phyloP scores from a whole-genome alignment of 176 grass and related monocot genomes.

The Avena atlantica region DNA sequence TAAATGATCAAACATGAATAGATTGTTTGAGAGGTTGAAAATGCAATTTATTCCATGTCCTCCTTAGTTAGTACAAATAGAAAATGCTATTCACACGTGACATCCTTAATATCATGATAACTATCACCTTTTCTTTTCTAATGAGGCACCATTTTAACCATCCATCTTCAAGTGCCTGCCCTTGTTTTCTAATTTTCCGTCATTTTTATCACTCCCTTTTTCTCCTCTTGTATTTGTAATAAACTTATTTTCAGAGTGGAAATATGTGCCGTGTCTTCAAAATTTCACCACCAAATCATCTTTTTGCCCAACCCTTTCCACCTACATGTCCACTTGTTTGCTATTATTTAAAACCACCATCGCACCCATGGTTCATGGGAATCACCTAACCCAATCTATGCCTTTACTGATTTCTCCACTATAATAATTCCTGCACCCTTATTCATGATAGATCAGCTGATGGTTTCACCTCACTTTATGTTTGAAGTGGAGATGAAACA shows the following conservation, averaged over 20 bases:
- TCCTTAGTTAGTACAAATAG: too few species aligned
- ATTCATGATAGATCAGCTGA: background rate
- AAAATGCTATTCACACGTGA: too few species aligned
- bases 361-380: background rate
- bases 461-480: background rate
- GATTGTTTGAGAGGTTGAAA: too few species aligned
- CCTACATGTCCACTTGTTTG: background rate
- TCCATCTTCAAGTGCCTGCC: background rate
- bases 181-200: background rate
- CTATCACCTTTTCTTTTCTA: too few species aligned
- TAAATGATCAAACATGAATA: background rate
- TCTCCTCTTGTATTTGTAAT: background rate
- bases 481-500: background rate
- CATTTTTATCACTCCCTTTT: background rate
- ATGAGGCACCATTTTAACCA: background rate
- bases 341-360: background rate
- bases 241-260: background rate
- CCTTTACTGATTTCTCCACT: background rate
- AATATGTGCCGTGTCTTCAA: background rate
- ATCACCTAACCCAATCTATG: background rate
- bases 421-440: background rate
- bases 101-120: too few species aligned
- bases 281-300: background rate
- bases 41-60: too few species aligned
- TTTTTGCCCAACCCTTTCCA: background rate